Conservation (phyloP, 257 asterid genomes). For the Primulina huaijiensis region DNA sequence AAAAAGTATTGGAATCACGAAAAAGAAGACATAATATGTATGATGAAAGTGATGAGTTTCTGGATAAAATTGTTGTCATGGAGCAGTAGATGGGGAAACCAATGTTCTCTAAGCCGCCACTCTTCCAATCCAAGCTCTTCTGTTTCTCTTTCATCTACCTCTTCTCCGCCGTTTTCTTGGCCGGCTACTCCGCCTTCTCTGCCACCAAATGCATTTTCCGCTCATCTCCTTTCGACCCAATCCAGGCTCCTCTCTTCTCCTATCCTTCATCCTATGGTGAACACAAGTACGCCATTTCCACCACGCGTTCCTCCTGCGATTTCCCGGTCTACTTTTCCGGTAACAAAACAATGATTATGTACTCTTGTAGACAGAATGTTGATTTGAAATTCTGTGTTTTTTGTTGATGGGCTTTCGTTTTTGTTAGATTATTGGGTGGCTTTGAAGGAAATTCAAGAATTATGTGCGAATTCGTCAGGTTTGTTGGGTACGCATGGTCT, state of each 20-base stretch:
- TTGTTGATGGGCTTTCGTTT: slow-evolving; percentile 18
- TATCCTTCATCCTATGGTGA: slow-evolving; percentile 91
- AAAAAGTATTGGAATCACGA: not conserved
- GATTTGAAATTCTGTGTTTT: not conserved
- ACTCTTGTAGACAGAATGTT: not conserved
- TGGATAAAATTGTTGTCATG: slow-evolving; percentile 2
- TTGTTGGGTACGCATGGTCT: slow-evolving; percentile 33
- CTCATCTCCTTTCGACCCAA: slow-evolving; percentile 68
- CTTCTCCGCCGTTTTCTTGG: slow-evolving; percentile 50
- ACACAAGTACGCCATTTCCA: slow-evolving; percentile 79
- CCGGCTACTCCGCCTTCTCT: slow-evolving; percentile 50
- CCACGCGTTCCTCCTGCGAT: slow-evolving; percentile 67
- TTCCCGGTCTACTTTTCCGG: slow-evolving; percentile 88
- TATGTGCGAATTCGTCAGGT: slow-evolving; percentile 32
- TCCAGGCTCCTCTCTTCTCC: slow-evolving; percentile 57
- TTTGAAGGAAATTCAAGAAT: slow-evolving; percentile 40
- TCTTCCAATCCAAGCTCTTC: slow-evolving; percentile 71
- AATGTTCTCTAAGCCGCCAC: slow-evolving; percentile 58
- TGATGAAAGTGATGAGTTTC: not conserved
- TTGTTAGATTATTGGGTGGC: slow-evolving; percentile 59
- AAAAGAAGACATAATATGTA: not conserved
- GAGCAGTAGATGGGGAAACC: slow-evolving; percentile 33
- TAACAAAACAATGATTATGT: slow-evolving; percentile 15
- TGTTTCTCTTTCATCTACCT: slow-evolving; percentile 73
- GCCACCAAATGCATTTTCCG: slow-evolving; percentile 65